Evolutionary conservation across 495 filamentous ascomycete species (phyloP), one percentile per base, ranked within the genome.

Genomic region (Ramalina peruviana): DNA sequence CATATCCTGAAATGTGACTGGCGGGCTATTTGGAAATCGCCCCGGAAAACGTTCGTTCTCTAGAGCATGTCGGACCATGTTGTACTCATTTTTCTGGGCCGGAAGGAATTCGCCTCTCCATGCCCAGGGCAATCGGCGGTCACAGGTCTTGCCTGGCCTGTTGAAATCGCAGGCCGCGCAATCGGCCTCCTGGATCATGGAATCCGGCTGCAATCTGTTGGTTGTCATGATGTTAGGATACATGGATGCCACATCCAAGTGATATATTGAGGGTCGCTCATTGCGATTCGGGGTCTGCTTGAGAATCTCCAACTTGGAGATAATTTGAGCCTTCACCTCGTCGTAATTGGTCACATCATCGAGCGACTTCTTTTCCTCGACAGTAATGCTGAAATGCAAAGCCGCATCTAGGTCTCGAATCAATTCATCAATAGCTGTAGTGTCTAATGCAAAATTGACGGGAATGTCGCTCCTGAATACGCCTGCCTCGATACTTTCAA

Each of bases 181-280:
- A 54, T 92, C 82, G 3, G 93, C 89, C 61, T 99, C 92, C 41
- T 88, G 67, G 37, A 97, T 94, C 87, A 99, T 92, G 4, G 93
- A 97, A 62, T 99, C 92, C 1, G 92, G 92, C 50, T 99, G 92
- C 27, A 99, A 67, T 58, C 92, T 86, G 60, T 99, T 99, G 10
- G 93, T 99, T 4, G 92, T 97, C 93, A 99, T 99, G 66, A 99
- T 99, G 62, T 99, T 99, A 16, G 92, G 92, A 64, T 99, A 99
- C 92, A 99, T 99, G 46, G 92, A 94, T 15, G 92, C 92, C 42
- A 99, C 92, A 58, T 99, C 92, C 62, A 99, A 72, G 72, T 99
- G 92, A 65, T 99, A 99, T 48, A 99, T 99, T 33, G 86, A 81
- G 1, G 92, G 92, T 23, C 80, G 72, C 61, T 99, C 92, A 51